A percentile compares a stretch with the other conserved stretches of the same genome.
Evolutionary conservation across 345 rosid genomes (phyloP).

Genomic region (Gossypium raimondii): DNA sequence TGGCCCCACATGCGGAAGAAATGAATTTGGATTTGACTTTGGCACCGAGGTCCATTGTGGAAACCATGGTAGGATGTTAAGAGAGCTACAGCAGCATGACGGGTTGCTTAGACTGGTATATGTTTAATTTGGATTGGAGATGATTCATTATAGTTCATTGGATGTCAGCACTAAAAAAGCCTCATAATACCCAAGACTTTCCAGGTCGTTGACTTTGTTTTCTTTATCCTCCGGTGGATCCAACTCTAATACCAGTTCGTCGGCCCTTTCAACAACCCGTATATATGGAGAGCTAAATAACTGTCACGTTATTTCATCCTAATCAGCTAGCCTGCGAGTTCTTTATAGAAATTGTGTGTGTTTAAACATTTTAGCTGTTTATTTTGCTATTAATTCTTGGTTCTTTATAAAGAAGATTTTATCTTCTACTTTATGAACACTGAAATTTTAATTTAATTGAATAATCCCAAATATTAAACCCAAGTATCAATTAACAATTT

Average conservation of each 20-base stretch:
- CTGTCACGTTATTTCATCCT: neutral
- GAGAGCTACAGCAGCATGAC: neutral
- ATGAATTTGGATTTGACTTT: neutral
- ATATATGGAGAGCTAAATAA: neutral
- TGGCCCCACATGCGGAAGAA: neutral
- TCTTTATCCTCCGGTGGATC: neutral
- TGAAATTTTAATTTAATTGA: no score
- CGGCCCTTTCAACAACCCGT: neutral
- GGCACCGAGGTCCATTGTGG: neutral
- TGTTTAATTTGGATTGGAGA: neutral
- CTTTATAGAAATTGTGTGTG: neutral
- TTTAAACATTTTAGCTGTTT: neutral
- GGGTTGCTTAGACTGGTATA: no score
- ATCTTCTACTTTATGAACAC: no score
- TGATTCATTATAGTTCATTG: no score
- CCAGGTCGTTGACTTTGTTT: neutral
- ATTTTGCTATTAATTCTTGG: neutral
- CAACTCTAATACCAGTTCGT: neutral
- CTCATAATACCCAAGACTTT: neutral
- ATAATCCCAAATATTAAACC: no score
- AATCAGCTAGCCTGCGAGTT: neutral
- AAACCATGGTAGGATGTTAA: neutral
- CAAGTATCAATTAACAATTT: no score
- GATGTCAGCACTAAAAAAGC: no score
- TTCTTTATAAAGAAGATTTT: neutral